These are phyloP conservation scores for Dothistroma septosporum DNA, from an alignment of 2,329 filamentous ascomycete species.

Conservation along the genomic window DNA sequence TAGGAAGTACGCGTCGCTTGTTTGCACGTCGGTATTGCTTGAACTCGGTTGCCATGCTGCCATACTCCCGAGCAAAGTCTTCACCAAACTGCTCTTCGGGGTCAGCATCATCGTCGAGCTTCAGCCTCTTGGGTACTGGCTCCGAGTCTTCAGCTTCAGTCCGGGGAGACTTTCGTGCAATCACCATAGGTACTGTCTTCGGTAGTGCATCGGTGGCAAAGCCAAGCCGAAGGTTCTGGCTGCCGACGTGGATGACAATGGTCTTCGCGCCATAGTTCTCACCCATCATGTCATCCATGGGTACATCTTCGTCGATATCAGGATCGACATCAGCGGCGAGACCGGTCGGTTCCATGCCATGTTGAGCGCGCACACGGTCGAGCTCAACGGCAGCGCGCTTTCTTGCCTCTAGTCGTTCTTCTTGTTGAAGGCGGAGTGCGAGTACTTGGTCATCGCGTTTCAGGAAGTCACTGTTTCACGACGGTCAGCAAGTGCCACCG, in stretches of 20 bases:
- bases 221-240: slow-evolving; percentile 90
- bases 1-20: slow-evolving; percentile 92
- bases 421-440: slow-evolving; percentile 79
- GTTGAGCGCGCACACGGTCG: slow-evolving; percentile 77
- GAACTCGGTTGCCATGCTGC: slow-evolving; percentile 77
- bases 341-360: slow-evolving; percentile 47
- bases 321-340: slow-evolving; percentile 37
- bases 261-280: slow-evolving; percentile 77
- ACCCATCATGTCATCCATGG: slow-evolving; percentile 54
- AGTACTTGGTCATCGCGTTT: slow-evolving; percentile 97
- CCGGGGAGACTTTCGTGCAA: slow-evolving; percentile 71
- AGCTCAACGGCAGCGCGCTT: slow-evolving; percentile 82
- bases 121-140: slow-evolving; percentile 66
- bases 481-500: slow-evolving; percentile 9
- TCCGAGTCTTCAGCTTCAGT: slow-evolving; percentile 83
- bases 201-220: slow-evolving; percentile 93
- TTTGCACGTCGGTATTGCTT: slow-evolving; percentile 88
- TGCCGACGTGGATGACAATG: slow-evolving; percentile 91
- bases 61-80: slow-evolving; percentile 68
- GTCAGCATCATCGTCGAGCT: slow-evolving; percentile 58
- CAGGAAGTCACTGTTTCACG: slow-evolving; percentile 74
- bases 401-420: slow-evolving; percentile 78
- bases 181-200: slow-evolving; percentile 88
- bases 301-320: slow-evolving; percentile 45
- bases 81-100: slow-evolving; percentile 82